Percentiles rank a stretch among this genome's conserved stretches.
These are phyloP conservation scores for Claviceps monticola DNA, from an alignment of 2,329 filamentous ascomycete species.

Conservation along the genomic window DNA sequence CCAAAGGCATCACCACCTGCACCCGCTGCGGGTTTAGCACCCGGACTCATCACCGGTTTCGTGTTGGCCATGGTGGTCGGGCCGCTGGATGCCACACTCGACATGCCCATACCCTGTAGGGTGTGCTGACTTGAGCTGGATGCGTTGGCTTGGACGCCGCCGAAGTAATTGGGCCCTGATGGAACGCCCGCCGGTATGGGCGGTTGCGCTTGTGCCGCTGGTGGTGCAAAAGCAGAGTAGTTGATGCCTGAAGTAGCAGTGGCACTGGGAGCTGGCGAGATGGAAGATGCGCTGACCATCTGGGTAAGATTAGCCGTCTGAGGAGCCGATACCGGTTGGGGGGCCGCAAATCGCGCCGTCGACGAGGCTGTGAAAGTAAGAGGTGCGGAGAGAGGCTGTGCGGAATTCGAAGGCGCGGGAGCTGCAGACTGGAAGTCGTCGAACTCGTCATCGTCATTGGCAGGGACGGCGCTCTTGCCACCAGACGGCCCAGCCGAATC, in stretches of 20 bases:
- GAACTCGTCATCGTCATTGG: constrained; percentile 72
- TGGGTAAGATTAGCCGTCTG: constrained; percentile 70
- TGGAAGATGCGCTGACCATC: constrained; percentile 66
- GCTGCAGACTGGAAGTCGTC: constrained; percentile 93
- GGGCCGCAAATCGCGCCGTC: constrained; percentile 59
- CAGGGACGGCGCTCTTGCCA: constrained; percentile 12
- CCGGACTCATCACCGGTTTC: constrained; percentile 32
- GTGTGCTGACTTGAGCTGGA: constrained; percentile 16
- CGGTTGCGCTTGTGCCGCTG: constrained; percentile 26
- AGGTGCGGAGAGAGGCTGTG: constrained; percentile 32
- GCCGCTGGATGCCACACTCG: constrained; percentile 22
- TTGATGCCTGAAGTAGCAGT: constrained; percentile 44
- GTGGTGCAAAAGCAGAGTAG: constrained; percentile 45
- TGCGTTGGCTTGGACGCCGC: constrained; percentile 48
- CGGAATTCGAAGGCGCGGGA: constrained; percentile 36
- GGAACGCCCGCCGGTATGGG: constrained; percentile 53
- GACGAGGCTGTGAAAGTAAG: constrained; percentile 38
- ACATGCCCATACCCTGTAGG: constrained; percentile 11
- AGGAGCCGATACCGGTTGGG: constrained; percentile 71
- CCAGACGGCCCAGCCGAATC: constrained; percentile 22
- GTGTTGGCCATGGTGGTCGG: constrained; percentile 28
- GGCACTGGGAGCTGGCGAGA: constrained; percentile 55
- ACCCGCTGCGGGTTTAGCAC: constrained; percentile 39
- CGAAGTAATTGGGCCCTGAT: constrained; percentile 85
- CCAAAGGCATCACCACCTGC: constrained; percentile 78